Evolutionary conservation across 257 asterid genomes (phyloP).

Genomic region (Capsicum rhomboideum): DNA sequence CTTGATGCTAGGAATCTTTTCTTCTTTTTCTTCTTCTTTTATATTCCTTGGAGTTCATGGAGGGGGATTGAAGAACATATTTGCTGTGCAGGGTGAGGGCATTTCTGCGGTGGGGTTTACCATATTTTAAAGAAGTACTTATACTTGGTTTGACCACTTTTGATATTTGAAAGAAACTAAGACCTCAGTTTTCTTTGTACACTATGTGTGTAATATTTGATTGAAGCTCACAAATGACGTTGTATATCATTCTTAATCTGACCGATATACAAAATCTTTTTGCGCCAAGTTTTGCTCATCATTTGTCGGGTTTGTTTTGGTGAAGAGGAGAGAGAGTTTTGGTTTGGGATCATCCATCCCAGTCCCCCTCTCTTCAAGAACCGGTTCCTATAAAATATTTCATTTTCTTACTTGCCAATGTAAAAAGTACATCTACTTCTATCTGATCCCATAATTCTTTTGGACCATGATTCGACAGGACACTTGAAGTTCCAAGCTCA

Average conservation of each 20-base stretch:
- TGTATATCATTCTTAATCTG: neutral
- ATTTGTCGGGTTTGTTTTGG: neutral
- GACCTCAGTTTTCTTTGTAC: neutral
- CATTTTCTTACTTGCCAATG: neutral
- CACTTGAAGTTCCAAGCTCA: conserved; percentile 86
- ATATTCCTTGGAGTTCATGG: neutral
- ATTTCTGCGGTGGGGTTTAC: neutral
- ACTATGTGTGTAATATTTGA: neutral
- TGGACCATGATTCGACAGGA: conserved; percentile 39
- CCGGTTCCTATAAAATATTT: neutral
- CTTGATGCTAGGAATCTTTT: neutral
- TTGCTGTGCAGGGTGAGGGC: neutral
- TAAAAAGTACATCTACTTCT: neutral
- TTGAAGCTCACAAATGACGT: neutral
- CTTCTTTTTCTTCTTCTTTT: neutral
- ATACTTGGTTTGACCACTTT: neutral
- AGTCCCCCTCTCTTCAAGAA: neutral
- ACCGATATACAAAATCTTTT: neutral
- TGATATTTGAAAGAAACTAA: neutral
- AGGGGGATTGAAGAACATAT: neutral
- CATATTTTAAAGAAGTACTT: neutral
- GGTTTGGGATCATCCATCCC: neutral
- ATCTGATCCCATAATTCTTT: neutral
- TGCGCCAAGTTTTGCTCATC: neutral
- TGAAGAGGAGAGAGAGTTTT: neutral